A percentile compares a stretch with the other conserved stretches of the same genome.
Evolutionary conservation across 768 basidiomycete species (phyloP).

Genomic region (Suillus bovinus): DNA sequence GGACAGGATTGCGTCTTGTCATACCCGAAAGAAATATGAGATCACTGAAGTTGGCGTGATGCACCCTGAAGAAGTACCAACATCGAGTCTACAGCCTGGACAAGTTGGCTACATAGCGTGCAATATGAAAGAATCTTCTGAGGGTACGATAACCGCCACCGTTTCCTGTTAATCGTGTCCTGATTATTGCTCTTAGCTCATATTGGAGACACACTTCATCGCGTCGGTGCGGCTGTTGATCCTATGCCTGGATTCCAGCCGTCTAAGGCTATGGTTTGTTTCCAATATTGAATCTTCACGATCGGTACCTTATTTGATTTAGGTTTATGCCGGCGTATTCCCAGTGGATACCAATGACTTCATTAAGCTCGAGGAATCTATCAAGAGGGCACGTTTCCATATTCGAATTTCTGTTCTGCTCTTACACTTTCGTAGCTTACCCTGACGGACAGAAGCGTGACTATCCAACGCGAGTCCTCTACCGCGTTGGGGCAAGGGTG

Average conservation of each 20-base stretch:
- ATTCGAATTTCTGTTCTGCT: constrained; percentile 9
- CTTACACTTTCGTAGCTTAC: constrained; percentile 54
- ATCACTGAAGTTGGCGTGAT: constrained; percentile 87
- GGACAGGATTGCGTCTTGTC: constrained; percentile 84
- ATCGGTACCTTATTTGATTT: constrained; percentile 6
- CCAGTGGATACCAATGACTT: constrained; percentile 92
- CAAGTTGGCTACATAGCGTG: constrained; percentile 91
- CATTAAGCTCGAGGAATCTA: constrained; percentile 92
- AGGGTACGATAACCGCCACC: constrained; percentile 52
- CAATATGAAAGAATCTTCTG: constrained; percentile 96
- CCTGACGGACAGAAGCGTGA: constrained; percentile 86
- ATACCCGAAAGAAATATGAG: constrained; percentile 87
- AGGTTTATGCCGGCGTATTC: constrained; percentile 96
- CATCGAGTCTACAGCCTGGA: constrained; percentile 64
- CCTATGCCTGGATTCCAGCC: constrained; percentile 91
- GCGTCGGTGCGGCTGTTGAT: constrained; percentile 68
- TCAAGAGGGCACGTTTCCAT: constrained; percentile 66
- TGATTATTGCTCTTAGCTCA: constrained; percentile 54
- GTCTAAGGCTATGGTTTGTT: constrained; percentile 85
- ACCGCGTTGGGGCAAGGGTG: constrained; percentile 94
- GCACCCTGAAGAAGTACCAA: constrained; percentile 86
- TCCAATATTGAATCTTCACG: not conserved
- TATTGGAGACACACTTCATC: constrained; percentile 92
- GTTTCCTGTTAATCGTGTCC: not conserved
- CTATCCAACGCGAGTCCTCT: constrained; percentile 89